These are phyloP conservation scores for Blastobotrys americana DNA, from an alignment of 805 yeast genomes.

Conservation along the genomic window DNA sequence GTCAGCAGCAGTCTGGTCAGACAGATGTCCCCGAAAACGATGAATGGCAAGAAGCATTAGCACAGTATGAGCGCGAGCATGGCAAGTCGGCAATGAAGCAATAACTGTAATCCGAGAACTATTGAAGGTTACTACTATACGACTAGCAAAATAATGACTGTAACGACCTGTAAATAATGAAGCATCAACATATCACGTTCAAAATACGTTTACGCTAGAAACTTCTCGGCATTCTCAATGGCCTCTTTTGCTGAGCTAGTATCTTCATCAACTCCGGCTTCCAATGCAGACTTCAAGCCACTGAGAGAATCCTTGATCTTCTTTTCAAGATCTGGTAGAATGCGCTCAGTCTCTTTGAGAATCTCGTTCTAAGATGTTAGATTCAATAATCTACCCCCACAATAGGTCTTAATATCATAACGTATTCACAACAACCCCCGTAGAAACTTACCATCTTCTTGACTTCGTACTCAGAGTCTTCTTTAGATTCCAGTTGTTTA, in stretches of 20 bases:
- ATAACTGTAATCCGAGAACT: no score
- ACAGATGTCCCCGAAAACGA: no score
- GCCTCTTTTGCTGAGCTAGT: slow-evolving; percentile 23
- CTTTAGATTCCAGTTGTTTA: slow-evolving; percentile 38
- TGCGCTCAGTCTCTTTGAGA: slow-evolving; percentile 45
- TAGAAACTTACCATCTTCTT: slow-evolving; percentile 38
- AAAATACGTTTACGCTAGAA: no score
- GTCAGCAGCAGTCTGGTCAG: slow-evolving; percentile 10
- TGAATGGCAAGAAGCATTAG: slow-evolving; percentile 62
- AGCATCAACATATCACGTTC: no score
- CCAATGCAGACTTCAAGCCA: slow-evolving; percentile 37
- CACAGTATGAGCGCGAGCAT: slow-evolving; percentile 48
- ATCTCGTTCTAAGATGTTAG: slow-evolving; percentile 40
- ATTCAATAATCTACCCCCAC: no score
- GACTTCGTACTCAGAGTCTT: slow-evolving; percentile 58
- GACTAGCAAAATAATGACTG: no score
- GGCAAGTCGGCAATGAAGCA: not conserved
- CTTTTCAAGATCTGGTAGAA: slow-evolving; percentile 42
- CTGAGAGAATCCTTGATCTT: slow-evolving; percentile 36
- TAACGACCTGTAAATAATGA: no score
- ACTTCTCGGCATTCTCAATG: slow-evolving; percentile 17
- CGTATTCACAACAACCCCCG: not conserved
- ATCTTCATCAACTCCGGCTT: slow-evolving; percentile 19
- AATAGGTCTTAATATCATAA: slow-evolving; percentile 3
- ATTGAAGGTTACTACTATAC: no score